A percentile compares a stretch with the other conserved stretches of the same genome.
Evolutionary conservation across 768 basidiomycete genomes (phyloP).

Genomic region (Epithele typhae): DNA sequence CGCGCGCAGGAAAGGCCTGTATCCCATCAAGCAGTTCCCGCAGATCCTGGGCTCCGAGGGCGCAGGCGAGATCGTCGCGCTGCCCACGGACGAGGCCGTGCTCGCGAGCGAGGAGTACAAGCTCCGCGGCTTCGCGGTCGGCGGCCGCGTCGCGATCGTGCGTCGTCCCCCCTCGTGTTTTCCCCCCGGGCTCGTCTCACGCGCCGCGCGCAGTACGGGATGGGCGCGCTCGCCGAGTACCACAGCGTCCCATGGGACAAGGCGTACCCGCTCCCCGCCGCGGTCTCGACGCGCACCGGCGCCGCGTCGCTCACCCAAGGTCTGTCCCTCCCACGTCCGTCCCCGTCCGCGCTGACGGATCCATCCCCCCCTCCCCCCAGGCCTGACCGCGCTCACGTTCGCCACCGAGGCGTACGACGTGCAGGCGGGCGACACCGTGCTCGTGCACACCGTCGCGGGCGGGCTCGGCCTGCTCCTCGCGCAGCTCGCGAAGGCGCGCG

Average conservation of each 20-base stretch:
- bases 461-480: conserved; percentile 70
- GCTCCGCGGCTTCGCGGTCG: conserved; percentile 57
- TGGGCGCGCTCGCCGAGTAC: conserved; percentile 66
- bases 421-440: conserved; percentile 69
- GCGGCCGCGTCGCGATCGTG: conserved; percentile 67
- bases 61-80: conserved; percentile 66
- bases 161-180: not conserved
- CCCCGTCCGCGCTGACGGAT: not conserved
- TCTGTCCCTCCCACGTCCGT: not conserved
- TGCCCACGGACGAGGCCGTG: conserved; percentile 64
- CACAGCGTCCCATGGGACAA: conserved; percentile 56
- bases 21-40: conserved; percentile 54
- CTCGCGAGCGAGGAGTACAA: conserved; percentile 60
- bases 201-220: conserved; percentile 2
- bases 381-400: conserved; percentile 70
- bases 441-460: conserved; percentile 88
- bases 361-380: conserved; percentile 23
- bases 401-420: conserved; percentile 83
- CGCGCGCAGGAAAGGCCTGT: conserved; percentile 60
- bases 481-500: conserved; percentile 63
- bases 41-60: conserved; percentile 73
- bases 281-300: conserved; percentile 51
- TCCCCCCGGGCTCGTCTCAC: not conserved
- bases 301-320: conserved; percentile 61
- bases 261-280: conserved; percentile 57